These are phyloP conservation scores for Grosmannia huntii DNA, from an alignment of 2,329 filamentous ascomycete genomes.

Conservation along the genomic window DNA sequence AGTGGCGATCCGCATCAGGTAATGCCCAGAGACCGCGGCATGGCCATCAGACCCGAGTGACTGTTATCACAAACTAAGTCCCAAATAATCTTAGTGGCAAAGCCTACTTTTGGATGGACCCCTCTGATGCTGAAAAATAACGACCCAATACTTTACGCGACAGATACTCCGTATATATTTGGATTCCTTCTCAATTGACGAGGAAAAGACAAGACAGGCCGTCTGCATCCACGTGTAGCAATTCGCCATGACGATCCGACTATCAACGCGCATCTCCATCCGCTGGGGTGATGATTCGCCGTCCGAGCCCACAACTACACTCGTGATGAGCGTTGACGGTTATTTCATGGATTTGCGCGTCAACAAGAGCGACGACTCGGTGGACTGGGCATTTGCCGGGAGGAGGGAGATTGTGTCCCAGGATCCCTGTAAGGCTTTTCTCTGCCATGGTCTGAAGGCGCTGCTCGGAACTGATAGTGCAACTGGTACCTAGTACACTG, in stretches of 20 bases:
- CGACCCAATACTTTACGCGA: too few relatives aligned
- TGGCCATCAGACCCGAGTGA: slow-evolving; percentile 9
- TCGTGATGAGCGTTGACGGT: slow-evolving; percentile 3
- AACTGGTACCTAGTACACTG: neutral
- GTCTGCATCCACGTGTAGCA: too few relatives aligned
- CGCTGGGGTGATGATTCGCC: slow-evolving; percentile 5
- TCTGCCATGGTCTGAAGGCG: neutral
- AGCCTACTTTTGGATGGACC: too few relatives aligned
- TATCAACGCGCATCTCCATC: slow-evolving; percentile 7
- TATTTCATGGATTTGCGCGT: slow-evolving; percentile 7
- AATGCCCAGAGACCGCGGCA: slow-evolving; percentile 6
- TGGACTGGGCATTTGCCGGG: slow-evolving; percentile 8
- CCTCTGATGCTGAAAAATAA: too few relatives aligned
- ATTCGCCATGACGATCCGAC: neutral
- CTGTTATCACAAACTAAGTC: too few relatives aligned
- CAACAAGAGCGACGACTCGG: neutral
- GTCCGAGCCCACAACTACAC: slow-evolving; percentile 1
- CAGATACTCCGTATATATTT: too few relatives aligned
- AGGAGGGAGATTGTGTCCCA: neutral
- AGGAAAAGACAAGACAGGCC: too few relatives aligned
- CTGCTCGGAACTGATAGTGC: neutral
- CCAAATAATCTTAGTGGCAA: too few relatives aligned
- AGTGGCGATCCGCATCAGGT: neutral
- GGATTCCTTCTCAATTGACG: too few relatives aligned
- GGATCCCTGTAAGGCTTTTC: neutral